Evolutionary conservation across 2,329 filamentous ascomycete genomes (phyloP).

Genomic region (Thielaviopsis ethacetica): DNA sequence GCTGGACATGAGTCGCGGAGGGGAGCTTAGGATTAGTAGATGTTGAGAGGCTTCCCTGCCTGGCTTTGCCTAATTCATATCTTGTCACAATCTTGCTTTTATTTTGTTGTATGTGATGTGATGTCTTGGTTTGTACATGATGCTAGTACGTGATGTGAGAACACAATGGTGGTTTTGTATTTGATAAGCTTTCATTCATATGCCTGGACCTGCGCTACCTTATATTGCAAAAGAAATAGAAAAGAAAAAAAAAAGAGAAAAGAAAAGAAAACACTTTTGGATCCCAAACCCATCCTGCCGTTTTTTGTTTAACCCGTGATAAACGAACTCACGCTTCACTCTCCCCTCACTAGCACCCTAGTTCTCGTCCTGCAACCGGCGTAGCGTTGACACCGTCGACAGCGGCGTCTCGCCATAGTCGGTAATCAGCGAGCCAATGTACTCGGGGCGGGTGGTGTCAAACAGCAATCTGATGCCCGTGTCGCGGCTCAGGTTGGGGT

Average conservation of each 20-base stretch:
- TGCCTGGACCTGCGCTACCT: neutral
- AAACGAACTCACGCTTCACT: neutral
- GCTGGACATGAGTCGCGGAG: neutral
- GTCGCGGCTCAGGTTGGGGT: conserved; percentile 47
- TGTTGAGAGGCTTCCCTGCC: neutral
- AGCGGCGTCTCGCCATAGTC: conserved; percentile 49
- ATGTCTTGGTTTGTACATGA: no score
- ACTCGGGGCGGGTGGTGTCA: conserved; percentile 77
- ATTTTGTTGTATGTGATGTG: neutral
- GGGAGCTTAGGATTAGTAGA: neutral
- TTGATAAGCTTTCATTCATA: neutral
- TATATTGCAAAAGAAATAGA: neutral
- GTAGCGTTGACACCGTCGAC: conserved; percentile 9
- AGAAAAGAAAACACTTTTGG: neutral
- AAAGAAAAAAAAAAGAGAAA: neutral
- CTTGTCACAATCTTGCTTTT: neutral
- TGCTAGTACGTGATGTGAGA: no score
- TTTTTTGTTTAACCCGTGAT: neutral
- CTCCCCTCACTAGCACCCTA: neutral
- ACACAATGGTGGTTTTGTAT: neutral
- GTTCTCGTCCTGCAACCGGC: conserved; percentile 13
- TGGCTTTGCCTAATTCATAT: neutral
- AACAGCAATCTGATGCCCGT: conserved; percentile 55
- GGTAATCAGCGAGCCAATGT: conserved; percentile 76
- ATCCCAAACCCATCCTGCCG: neutral